These are phyloP conservation scores for Ophioceras dolichostomum DNA, from an alignment of 2,329 filamentous ascomycete genomes.

Conservation along the genomic window DNA sequence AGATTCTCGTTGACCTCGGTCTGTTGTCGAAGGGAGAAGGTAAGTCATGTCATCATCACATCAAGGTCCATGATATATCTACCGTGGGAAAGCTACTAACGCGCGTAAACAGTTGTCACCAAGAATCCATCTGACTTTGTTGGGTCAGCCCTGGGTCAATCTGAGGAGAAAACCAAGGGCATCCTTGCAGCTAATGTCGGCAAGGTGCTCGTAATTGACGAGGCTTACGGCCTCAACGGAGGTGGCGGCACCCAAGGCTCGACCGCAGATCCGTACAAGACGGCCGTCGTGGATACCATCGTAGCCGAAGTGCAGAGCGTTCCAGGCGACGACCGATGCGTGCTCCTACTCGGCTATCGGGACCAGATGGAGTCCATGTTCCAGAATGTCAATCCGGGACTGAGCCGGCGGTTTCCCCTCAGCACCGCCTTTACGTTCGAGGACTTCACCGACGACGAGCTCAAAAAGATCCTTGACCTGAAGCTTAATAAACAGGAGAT, in stretches of 20 bases:
- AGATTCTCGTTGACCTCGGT: slow-evolving; percentile 55
- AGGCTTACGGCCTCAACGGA: slow-evolving; percentile 56
- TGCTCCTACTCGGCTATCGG: slow-evolving; percentile 59
- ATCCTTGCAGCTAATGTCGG: slow-evolving; percentile 55
- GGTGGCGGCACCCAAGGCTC: slow-evolving; percentile 17
- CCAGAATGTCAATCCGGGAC: slow-evolving; percentile 59
- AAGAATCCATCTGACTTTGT: slow-evolving; percentile 69
- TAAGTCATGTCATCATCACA: slow-evolving; percentile 15
- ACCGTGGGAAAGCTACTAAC: no score
- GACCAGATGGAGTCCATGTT: slow-evolving; percentile 62
- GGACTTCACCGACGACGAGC: slow-evolving; percentile 49
- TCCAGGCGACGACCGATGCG: slow-evolving; percentile 59
- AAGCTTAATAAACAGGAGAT: slow-evolving; percentile 50
- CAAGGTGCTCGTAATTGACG: slow-evolving; percentile 71
- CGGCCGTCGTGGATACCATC: slow-evolving; percentile 59
- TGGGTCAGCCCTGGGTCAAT: slow-evolving; percentile 48
- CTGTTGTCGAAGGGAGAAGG: slow-evolving; percentile 57
- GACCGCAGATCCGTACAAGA: slow-evolving; percentile 34
- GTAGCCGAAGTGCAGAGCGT: slow-evolving; percentile 61
- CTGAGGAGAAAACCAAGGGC: slow-evolving; percentile 59
- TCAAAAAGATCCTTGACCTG: slow-evolving; percentile 45
- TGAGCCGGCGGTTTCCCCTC: slow-evolving; percentile 53
- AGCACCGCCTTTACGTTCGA: slow-evolving; percentile 54
- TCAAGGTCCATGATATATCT: background rate
- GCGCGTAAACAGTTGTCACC: slow-evolving; percentile 41